Conservation (phyloP, 768 basidiomycete species). For the Kwoniella sp. region DNA sequence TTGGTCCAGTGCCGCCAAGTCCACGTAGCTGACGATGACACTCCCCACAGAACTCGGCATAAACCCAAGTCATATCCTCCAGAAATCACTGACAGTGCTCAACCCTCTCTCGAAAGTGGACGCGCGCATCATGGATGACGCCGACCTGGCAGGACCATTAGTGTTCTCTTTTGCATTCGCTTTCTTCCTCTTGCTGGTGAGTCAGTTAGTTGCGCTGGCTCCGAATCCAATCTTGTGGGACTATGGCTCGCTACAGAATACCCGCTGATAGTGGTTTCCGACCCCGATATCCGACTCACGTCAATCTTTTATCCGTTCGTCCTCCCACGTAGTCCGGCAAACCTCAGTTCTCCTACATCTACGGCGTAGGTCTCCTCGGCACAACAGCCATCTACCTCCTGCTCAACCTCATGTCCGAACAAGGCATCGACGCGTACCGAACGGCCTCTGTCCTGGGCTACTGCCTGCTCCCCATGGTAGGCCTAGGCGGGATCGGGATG, state of each 20-base stretch:
- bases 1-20: background rate
- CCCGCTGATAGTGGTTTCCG: background rate
- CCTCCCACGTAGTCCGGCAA: conserved; percentile 76
- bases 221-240: background rate
- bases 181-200: conserved; percentile 83
- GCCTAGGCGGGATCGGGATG: conserved; percentile 84
- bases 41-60: conserved; percentile 80
- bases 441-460: conserved; percentile 90
- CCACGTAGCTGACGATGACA: background rate
- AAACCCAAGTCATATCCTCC: conserved; percentile 93
- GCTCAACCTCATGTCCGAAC: conserved; percentile 94
- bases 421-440: conserved; percentile 92
- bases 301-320: background rate
- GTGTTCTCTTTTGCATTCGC: conserved; percentile 95
- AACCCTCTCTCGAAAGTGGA: conserved; percentile 84
- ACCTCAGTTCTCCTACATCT: conserved; percentile 97
- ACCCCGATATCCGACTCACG: background rate
- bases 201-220: conserved; percentile 53
- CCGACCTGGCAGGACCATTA: conserved; percentile 93
- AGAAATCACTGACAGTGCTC: conserved; percentile 90
- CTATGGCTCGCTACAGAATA: background rate
- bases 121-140: conserved; percentile 97
- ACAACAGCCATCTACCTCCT: conserved; percentile 88
- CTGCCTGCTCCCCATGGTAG: conserved; percentile 94
- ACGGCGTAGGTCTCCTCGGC: conserved; percentile 95